Conservation (phyloP, 306 rosid species). For the Hippophae gyantsensis region DNA sequence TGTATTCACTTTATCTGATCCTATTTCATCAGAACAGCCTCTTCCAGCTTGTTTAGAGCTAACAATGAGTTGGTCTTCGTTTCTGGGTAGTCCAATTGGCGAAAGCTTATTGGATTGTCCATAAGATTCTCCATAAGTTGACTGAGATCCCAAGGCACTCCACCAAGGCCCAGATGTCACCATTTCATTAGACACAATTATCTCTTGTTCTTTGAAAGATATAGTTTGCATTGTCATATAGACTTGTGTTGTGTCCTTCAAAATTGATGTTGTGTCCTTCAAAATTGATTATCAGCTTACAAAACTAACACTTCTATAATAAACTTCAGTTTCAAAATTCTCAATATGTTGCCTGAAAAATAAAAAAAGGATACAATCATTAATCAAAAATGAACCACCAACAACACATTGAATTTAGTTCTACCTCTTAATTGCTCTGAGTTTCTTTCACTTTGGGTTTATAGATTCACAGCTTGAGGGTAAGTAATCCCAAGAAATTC, state of each 20-base stretch:
- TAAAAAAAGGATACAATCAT: not conserved
- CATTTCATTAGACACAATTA: conserved; percentile 36
- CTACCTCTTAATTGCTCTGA: no score
- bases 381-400: not conserved
- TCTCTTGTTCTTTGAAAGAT: conserved; percentile 63
- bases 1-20: conserved; percentile 39
- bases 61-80: conserved; percentile 42
- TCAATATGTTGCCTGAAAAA: conserved; percentile 24
- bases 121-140: conserved; percentile 48
- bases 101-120: conserved; percentile 47
- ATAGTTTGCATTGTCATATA: conserved; percentile 60
- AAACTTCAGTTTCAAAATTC: not conserved
- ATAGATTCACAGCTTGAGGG: no score
- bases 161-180: conserved; percentile 61
- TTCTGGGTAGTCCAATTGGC: conserved; percentile 35
- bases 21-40: conserved; percentile 33
- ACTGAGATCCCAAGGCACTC: conserved; percentile 54
- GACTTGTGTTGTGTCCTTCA: no score
- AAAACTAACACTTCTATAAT: no score
- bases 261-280: no score
- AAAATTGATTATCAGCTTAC: no score
- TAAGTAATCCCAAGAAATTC: no score
- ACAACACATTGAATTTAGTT: not conserved
- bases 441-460: no score
- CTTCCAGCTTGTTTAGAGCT: conserved; percentile 30